phyloP scores from a whole-genome alignment of 2,329 filamentous ascomycete species.

The Hymenotorrendiella dingleyae region DNA sequence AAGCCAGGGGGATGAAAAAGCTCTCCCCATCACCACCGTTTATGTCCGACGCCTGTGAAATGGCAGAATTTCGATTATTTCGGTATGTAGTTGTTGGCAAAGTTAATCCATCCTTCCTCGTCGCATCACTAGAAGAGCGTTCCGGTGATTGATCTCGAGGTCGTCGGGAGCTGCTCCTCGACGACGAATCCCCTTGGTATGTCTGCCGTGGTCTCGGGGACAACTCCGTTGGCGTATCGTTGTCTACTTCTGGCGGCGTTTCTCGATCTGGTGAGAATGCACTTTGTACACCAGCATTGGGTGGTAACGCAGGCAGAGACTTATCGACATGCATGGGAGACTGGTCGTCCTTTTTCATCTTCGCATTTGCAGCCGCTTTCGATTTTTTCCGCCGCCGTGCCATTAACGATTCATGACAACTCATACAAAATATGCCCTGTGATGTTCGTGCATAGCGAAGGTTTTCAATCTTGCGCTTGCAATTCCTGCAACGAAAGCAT shows the following conservation, averaged over 20 bases:
- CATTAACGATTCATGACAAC: slow-evolving; percentile 95
- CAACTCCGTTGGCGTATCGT: slow-evolving; percentile 63
- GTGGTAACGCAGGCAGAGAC: slow-evolving; percentile 83
- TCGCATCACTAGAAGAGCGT: slow-evolving; percentile 36
- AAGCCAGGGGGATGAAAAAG: slow-evolving; percentile 70
- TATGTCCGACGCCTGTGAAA: slow-evolving; percentile 43
- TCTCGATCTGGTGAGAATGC: slow-evolving; percentile 53
- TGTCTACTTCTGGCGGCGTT: slow-evolving; percentile 53
- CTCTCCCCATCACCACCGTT: slow-evolving; percentile 41
- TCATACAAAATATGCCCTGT: slow-evolving; percentile 99
- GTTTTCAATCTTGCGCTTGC: slow-evolving; percentile 98
- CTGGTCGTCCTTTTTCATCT: slow-evolving; percentile 56
- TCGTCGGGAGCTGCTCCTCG: slow-evolving; percentile 47
- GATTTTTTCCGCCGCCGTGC: slow-evolving; percentile 82
- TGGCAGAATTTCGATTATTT: slow-evolving; percentile 70
- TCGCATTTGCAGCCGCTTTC: slow-evolving; percentile 58
- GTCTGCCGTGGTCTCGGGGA: slow-evolving; percentile 55
- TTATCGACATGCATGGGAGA: slow-evolving; percentile 77
- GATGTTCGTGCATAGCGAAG: slow-evolving; percentile 94
- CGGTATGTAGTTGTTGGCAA: slow-evolving; percentile 73
- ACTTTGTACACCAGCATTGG: slow-evolving; percentile 59
- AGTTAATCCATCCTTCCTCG: slow-evolving; percentile 54
- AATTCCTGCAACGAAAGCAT: slow-evolving; percentile 96
- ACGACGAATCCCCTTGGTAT: slow-evolving; percentile 50
- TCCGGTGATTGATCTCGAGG: slow-evolving; percentile 45